Percentiles rank a stretch among this genome's conserved stretches.
Conservation (phyloP, 2,329 filamentous ascomycete species). For the Diaporthe amygdali region DNA sequence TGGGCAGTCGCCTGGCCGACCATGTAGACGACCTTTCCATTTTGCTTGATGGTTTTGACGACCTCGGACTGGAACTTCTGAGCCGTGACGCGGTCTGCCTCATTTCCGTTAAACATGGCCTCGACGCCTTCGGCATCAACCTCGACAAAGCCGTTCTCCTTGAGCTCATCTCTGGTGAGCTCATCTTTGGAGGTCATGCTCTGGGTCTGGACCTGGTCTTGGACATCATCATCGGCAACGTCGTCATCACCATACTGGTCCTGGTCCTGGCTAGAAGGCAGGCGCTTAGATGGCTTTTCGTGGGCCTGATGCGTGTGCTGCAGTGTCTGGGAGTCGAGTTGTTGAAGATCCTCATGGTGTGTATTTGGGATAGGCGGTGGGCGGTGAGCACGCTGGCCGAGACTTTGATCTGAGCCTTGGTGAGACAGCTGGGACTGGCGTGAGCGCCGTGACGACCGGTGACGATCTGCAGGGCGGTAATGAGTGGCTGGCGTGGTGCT, state of each 20-base stretch:
- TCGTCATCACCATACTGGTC: background rate
- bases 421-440: constrained; percentile 6
- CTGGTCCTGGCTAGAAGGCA: background rate
- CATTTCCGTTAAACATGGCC: constrained; percentile 21
- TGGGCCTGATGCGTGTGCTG: background rate
- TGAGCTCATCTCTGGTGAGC: background rate
- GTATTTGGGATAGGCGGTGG: background rate
- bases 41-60: constrained; percentile 11
- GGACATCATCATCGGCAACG: background rate
- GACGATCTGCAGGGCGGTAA: constrained; percentile 13
- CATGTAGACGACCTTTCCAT: constrained; percentile 22
- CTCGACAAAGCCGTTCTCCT: constrained; percentile 17
- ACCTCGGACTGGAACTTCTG: constrained; percentile 22
- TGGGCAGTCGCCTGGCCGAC: constrained; percentile 22
- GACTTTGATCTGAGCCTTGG: constrained; percentile 3
- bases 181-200: background rate
- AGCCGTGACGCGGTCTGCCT: constrained; percentile 20
- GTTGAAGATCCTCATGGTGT: constrained; percentile 11
- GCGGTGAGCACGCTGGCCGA: constrained; percentile 5
- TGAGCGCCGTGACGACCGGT: background rate
- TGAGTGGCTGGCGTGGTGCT: constrained; percentile 8
- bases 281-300: background rate
- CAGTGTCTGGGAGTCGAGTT: constrained; percentile 5
- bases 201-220: background rate
- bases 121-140: constrained; percentile 19